Evolutionary conservation across 306 rosid genomes (phyloP).

Genomic region (Corylus americana): DNA sequence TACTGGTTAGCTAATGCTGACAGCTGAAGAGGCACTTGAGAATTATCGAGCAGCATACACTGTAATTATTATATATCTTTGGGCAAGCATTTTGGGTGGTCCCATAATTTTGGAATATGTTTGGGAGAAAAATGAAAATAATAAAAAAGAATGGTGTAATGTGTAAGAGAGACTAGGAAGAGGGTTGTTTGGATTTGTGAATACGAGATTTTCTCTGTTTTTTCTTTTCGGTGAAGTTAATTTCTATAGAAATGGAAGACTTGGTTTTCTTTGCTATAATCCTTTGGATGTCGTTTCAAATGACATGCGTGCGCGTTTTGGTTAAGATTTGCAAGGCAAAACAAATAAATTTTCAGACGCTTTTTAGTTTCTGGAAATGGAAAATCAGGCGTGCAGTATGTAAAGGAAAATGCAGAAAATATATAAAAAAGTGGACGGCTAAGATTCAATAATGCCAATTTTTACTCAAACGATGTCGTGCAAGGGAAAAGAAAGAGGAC

Average conservation of each 20-base stretch:
- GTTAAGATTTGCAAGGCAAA: too few relatives aligned
- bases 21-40: not conserved
- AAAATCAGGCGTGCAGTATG: too few relatives aligned
- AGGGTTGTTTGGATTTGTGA: slow-evolving; percentile 2
- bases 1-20: slow-evolving; percentile 22
- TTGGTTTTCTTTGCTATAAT: not conserved
- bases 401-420: too few relatives aligned
- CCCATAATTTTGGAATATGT: not conserved
- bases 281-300: too few relatives aligned
- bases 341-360: too few relatives aligned
- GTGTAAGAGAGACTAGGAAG: not conserved
- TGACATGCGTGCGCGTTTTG: too few relatives aligned
- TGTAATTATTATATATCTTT: slow-evolving; percentile 27
- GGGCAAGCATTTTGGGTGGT: not conserved
- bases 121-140: not conserved
- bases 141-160: not conserved
- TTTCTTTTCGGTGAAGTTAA: not conserved
- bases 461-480: too few relatives aligned
- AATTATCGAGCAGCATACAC: not conserved
- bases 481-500: too few relatives aligned
- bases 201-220: not conserved
- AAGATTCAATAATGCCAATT: too few relatives aligned
- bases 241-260: not conserved
- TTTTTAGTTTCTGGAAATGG: too few relatives aligned
- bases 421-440: too few relatives aligned